A percentile compares a stretch with the other conserved stretches of the same genome.
Evolutionary conservation across 2,329 filamentous ascomycete genomes (phyloP).

Genomic region (Aspergillus brasiliensis): DNA sequence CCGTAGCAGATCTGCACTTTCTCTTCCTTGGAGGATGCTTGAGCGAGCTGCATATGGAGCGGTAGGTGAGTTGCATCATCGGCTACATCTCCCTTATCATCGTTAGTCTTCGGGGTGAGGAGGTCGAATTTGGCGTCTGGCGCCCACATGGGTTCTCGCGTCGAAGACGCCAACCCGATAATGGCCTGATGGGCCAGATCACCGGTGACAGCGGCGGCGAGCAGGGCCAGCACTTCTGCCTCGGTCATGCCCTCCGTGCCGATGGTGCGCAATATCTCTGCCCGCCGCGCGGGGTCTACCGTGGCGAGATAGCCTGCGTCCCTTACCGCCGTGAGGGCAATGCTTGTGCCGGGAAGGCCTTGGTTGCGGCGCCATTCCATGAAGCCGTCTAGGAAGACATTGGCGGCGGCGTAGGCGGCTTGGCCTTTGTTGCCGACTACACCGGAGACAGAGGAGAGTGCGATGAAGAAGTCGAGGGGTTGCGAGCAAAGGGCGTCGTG

Average conservation of each 20-base stretch:
- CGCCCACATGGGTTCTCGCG: too few relatives aligned
- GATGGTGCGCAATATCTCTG: background rate
- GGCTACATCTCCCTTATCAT: too few relatives aligned
- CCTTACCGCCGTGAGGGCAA: slow-evolving; percentile 33
- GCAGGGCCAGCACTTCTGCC: background rate
- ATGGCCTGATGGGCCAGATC: too few relatives aligned
- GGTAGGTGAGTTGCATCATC: too few relatives aligned
- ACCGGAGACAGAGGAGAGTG: slow-evolving; percentile 31
- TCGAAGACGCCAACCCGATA: too few relatives aligned
- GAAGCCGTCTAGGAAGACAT: slow-evolving; percentile 32
- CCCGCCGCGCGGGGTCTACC: background rate
- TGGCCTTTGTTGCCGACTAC: slow-evolving; percentile 33
- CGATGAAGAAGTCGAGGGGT: slow-evolving; percentile 31
- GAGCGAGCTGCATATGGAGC: too few relatives aligned
- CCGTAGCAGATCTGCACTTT: too few relatives aligned
- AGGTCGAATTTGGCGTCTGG: too few relatives aligned
- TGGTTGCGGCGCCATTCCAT: slow-evolving; percentile 27
- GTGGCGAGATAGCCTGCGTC: slow-evolving; percentile 27
- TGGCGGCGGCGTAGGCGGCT: slow-evolving; percentile 30
- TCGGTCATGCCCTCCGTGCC: background rate
- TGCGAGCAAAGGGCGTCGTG: slow-evolving; percentile 25
- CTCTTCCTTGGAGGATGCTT: too few relatives aligned
- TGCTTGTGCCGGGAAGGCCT: slow-evolving; percentile 29
- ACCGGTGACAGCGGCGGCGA: background rate
- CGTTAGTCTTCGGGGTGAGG: too few relatives aligned